Evolutionary conservation across 163 green algal genomes (phyloP).

Genomic region (Scenedesmus sp.): DNA sequence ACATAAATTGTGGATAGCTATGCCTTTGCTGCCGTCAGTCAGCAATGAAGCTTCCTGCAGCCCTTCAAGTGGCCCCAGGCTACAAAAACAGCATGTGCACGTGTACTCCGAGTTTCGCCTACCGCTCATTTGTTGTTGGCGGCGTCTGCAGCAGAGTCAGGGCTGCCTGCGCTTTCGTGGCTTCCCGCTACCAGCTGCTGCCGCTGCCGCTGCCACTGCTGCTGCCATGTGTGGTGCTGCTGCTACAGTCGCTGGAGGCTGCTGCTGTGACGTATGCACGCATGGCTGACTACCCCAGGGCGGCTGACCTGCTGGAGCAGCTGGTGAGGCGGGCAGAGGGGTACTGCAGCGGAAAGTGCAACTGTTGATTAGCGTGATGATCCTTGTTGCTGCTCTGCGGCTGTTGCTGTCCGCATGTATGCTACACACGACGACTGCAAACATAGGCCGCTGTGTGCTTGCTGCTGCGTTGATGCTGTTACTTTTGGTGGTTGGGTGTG

Average conservation of each 20-base stretch:
- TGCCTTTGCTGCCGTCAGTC: not conserved
- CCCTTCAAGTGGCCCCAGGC: no score
- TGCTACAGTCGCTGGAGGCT: conserved; percentile 51
- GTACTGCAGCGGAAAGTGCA: not conserved
- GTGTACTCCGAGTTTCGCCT: not conserved
- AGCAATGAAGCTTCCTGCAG: no score
- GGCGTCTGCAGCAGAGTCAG: not conserved
- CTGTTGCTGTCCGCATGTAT: not conserved
- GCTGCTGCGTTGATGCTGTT: not conserved
- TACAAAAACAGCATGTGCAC: no score
- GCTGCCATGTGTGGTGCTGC: not conserved
- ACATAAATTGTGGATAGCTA: not conserved
- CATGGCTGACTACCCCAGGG: conserved; percentile 65
- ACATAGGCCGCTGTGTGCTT: not conserved
- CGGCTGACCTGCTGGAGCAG: conserved; percentile 61
- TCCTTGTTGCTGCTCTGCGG: not conserved
- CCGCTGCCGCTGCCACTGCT: conserved; percentile 10
- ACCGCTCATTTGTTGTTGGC: no score
- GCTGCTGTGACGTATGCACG: conserved; percentile 63
- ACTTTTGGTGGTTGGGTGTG: no score
- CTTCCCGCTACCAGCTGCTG: not conserved
- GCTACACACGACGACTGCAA: not conserved
- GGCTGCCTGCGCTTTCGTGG: not conserved
- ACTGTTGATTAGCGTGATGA: not conserved
- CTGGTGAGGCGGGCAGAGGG: conserved; percentile 37